Percentiles rank a stretch among this genome's conserved stretches.
phyloP scores from a whole-genome alignment of 139 green algal genomes.

The Raphidocelis subcapitata region DNA sequence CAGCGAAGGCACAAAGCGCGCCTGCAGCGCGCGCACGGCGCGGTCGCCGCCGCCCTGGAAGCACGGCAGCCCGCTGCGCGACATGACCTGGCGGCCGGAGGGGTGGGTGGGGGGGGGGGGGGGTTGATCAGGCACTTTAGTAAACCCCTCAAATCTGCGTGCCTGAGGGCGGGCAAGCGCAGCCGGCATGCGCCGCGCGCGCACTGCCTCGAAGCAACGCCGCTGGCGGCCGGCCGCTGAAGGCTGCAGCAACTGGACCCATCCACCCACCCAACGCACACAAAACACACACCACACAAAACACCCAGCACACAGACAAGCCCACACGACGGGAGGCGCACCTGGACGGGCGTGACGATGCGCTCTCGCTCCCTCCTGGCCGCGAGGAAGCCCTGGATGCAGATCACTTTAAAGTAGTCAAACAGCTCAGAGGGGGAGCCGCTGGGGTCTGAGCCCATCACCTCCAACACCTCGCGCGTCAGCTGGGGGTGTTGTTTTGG shows the following conservation, averaged over 20 bases:
- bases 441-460: constrained; percentile 93
- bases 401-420: constrained; percentile 92
- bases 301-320: too few relatives aligned
- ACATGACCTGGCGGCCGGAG: constrained; percentile 31
- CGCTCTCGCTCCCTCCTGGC: constrained; percentile 86
- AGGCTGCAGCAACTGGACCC: too few relatives aligned
- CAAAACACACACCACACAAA: too few relatives aligned
- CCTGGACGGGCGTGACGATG: constrained; percentile 78
- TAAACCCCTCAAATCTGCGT: too few relatives aligned
- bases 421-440: constrained; percentile 84
- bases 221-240: too few relatives aligned
- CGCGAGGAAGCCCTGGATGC: constrained; percentile 96
- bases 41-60: constrained; percentile 74
- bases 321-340: too few relatives aligned
- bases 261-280: too few relatives aligned
- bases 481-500: constrained; percentile 88
- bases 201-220: too few relatives aligned
- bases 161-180: too few relatives aligned
- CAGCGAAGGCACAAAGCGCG: constrained; percentile 67
- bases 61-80: constrained; percentile 72
- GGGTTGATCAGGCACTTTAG: constrained; percentile 43
- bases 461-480: constrained; percentile 95
- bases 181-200: too few relatives aligned
- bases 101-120: constrained; percentile 73
- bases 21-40: constrained; percentile 61